phyloP scores from a whole-genome alignment of 2,329 filamentous ascomycete species.

The Aspergillus fijiensis region DNA sequence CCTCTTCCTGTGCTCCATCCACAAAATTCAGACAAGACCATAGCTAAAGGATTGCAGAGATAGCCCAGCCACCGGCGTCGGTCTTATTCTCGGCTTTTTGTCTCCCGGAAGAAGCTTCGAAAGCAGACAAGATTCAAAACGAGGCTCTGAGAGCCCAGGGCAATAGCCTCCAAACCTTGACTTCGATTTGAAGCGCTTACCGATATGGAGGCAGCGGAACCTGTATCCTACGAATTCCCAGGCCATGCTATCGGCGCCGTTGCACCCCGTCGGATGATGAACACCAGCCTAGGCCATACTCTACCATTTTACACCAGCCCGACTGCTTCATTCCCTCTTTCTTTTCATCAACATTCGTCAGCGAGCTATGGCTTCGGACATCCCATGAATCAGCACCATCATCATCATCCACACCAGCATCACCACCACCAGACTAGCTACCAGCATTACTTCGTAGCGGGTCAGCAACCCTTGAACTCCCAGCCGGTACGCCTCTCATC shows the following conservation, averaged over 20 bases:
- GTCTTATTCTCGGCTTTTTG: background rate
- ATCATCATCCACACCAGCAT: constrained; percentile 21
- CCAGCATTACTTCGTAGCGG: constrained; percentile 35
- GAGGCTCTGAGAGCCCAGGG: background rate
- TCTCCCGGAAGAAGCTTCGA: background rate
- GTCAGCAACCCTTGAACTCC: constrained; percentile 27
- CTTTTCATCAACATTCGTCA: constrained; percentile 35
- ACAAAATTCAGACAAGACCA: constrained; percentile 3
- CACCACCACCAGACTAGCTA: constrained; percentile 29
- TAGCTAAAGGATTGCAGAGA: background rate
- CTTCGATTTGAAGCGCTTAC: background rate
- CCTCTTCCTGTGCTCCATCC: constrained; percentile 10
- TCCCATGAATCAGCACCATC: constrained; percentile 31
- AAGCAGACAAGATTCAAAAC: background rate
- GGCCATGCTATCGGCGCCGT: constrained; percentile 38
- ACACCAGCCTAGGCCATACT: constrained; percentile 32
- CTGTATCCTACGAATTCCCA: constrained; percentile 42
- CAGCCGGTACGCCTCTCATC: constrained; percentile 31
- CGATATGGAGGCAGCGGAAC: constrained; percentile 43
- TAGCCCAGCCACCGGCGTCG: background rate
- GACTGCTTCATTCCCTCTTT: constrained; percentile 37
- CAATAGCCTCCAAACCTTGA: background rate
- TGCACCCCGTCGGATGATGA: constrained; percentile 39
- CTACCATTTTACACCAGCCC: constrained; percentile 41
- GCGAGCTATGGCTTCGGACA: constrained; percentile 35